A percentile compares a stretch with the other conserved stretches of the same genome.
Evolutionary conservation across 2,329 filamentous ascomycete species (phyloP).

Genomic region (Pseudocercospora macadamiae): DNA sequence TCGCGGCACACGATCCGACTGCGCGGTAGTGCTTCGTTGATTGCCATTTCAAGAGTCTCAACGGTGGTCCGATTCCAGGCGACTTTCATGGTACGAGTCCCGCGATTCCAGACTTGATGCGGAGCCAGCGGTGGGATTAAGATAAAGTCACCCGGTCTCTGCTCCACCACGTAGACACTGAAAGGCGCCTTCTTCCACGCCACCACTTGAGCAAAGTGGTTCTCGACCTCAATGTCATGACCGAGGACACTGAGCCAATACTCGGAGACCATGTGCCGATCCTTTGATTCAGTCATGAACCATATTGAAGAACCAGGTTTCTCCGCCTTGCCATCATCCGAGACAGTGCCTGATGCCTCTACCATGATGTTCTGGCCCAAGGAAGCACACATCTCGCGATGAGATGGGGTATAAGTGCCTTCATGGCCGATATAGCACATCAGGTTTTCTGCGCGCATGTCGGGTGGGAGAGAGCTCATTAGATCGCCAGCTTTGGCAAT

Average conservation of each 20-base stretch:
- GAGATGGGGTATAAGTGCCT: slow-evolving; percentile 92
- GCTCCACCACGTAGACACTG: slow-evolving; percentile 88
- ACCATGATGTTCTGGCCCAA: slow-evolving; percentile 99
- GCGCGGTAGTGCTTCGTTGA: slow-evolving; percentile 85
- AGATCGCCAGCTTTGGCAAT: slow-evolving; percentile 80
- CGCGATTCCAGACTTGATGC: slow-evolving; percentile 98
- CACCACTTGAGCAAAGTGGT: slow-evolving; percentile 93
- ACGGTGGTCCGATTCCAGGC: slow-evolving; percentile 96
- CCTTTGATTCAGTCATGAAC: slow-evolving; percentile 98
- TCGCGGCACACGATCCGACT: slow-evolving; percentile 91
- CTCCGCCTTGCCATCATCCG: slow-evolving; percentile 69
- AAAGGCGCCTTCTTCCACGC: slow-evolving; percentile 96
- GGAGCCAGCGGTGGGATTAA: slow-evolving; percentile 89
- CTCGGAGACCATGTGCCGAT: slow-evolving; percentile 85
- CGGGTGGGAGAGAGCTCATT: slow-evolving; percentile 85
- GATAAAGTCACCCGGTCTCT: slow-evolving; percentile 88
- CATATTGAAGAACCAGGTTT: slow-evolving; percentile 88
- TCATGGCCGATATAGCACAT: slow-evolving; percentile 99
- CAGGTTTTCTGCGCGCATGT: slow-evolving; percentile 92
- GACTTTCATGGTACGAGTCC: slow-evolving; percentile 93
- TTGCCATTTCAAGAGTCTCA: slow-evolving; percentile 83
- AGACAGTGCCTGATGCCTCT: slow-evolving; percentile 70
- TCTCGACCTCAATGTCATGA: slow-evolving; percentile 95
- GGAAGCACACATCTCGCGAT: slow-evolving; percentile 96
- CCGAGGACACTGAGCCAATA: slow-evolving; percentile 92